Percentiles rank a stretch among this genome's conserved stretches.
Evolutionary conservation across 768 basidiomycete species (phyloP).

Genomic region (Pilatotrama ljubarskyi): DNA sequence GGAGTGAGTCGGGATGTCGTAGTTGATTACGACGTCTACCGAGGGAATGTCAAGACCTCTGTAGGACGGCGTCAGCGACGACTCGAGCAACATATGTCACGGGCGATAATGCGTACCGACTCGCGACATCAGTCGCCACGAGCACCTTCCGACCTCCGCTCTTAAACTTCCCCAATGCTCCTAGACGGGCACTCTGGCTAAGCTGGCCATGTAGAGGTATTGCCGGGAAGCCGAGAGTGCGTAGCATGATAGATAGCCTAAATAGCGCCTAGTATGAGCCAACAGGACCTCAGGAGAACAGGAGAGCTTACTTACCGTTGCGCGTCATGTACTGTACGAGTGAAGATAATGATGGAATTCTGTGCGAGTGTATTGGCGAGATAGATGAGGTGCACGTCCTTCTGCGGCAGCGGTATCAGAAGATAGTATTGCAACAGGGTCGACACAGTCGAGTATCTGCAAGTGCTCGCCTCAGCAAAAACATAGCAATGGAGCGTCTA

Average conservation of each 20-base stretch:
- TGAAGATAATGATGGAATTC: conserved; percentile 95
- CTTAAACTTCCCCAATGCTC: conserved; percentile 94
- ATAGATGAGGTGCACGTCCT: conserved; percentile 89
- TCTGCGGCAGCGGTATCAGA: conserved; percentile 87
- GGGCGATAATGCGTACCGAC: conserved; percentile 54
- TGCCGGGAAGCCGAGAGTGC: conserved; percentile 90
- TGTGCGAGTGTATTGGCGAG: conserved; percentile 86
- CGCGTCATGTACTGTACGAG: conserved; percentile 92
- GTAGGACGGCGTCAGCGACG: neutral
- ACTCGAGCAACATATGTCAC: neutral
- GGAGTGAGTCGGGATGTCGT: conserved; percentile 95
- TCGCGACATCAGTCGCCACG: conserved; percentile 96
- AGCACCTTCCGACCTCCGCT: conserved; percentile 88
- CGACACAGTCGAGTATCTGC: conserved; percentile 94
- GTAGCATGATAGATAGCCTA: conserved; percentile 85
- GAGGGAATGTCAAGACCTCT: conserved; percentile 95
- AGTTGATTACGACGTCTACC: conserved; percentile 97
- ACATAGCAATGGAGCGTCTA: neutral
- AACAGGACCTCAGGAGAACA: neutral
- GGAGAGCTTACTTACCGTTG: conserved; percentile 55
- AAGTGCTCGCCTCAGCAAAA: neutral
- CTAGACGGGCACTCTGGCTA: conserved; percentile 89
- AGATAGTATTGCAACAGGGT: conserved; percentile 96
- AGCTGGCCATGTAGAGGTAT: conserved; percentile 96
- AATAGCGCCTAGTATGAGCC: neutral